phyloP scores from a whole-genome alignment of 2,329 filamentous ascomycete genomes.

The Elsinoe perseae region DNA sequence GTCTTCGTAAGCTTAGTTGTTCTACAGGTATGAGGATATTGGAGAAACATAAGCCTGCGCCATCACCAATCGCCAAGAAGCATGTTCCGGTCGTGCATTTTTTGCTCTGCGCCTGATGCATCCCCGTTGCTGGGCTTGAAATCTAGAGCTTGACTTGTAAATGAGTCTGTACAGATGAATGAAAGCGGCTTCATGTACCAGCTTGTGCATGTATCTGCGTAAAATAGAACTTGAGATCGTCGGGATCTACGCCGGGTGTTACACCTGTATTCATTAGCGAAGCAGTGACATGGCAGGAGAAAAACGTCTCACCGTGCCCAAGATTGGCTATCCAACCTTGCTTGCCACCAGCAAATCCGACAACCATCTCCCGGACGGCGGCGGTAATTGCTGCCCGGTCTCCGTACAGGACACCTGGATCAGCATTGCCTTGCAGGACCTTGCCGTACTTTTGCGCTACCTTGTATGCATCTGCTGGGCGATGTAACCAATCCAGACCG shows the following conservation, averaged over 20 bases:
- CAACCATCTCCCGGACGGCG: conserved; percentile 77
- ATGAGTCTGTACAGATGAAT: conserved; percentile 17
- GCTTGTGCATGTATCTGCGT: conserved; percentile 66
- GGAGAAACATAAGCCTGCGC: conserved; percentile 25
- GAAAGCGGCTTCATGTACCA: conserved; percentile 31
- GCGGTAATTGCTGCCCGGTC: conserved; percentile 70
- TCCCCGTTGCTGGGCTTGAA: conserved; percentile 22
- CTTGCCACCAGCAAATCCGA: conserved; percentile 74
- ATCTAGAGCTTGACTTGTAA: conserved; percentile 29
- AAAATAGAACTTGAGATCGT: conserved; percentile 89
- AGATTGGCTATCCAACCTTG: conserved; percentile 96
- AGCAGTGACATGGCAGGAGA: conserved; percentile 13
- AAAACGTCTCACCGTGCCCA: conserved; percentile 85
- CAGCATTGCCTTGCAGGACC: conserved; percentile 90
- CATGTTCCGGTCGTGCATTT: conserved; percentile 32
- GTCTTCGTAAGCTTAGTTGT: conserved; percentile 13
- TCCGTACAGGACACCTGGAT: conserved; percentile 88
- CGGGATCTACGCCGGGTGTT: conserved; percentile 88
- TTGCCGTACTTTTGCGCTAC: conserved; percentile 62
- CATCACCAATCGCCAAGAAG: conserved; percentile 29
- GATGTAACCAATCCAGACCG: conserved; percentile 89
- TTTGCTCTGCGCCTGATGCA: conserved; percentile 24
- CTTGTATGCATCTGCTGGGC: conserved; percentile 73
- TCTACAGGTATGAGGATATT: conserved; percentile 33
- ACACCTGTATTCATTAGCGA: conserved; percentile 53